Base-by-base conservation (phyloP, 2,329 filamentous ascomycete species). In the Microsporum audouinii region DNA sequence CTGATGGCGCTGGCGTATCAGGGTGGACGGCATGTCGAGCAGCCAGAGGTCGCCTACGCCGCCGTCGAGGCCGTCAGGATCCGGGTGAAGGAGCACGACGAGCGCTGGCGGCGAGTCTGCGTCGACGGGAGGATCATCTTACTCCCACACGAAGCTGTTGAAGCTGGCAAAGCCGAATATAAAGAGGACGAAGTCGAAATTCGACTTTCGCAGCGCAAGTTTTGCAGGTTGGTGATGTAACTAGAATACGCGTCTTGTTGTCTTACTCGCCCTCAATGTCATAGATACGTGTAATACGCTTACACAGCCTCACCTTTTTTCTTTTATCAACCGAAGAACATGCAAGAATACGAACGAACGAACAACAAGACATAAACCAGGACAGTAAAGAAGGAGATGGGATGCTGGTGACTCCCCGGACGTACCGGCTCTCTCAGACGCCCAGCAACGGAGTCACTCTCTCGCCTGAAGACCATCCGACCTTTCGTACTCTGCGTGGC, bases 41-140 rank as follows among this genome's bases (percentile, higher is more conserved):
- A 84, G 51, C 72, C 78, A 17, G 67, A 71, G 14, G 86, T 96
- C 0, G 80, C 79, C 0, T 96, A 96, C 70, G 82, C 88, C 17
- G 80, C 83, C 60, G 80, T 94, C 5, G 82, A 87, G 1, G 82
- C 82, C 58, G 66, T 96, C 17, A 79, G 76, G 62, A 84, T 96
- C 55, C 79, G 82, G 14, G 88, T 94, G 68, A 77, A 82, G 14
- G 84, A 89, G n/a, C 78, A 77, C 0, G 62, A 71, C 29, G 71
- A 73, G 60, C 78, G 84, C 59, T 96, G 91, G 91, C 80, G 92
- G 63, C 84, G 91, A 69, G 82, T 95, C 12, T 97, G 92, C 71
- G 79, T 97, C n/a, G 92, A 97, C 72, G 92, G 92, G 2, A 90
- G 87, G 59, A 95, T 95, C 68, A 83, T 96, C 2, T 81, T 83